Evolutionary conservation across 2,329 filamentous ascomycete genomes (phyloP), one percentile per base, ranked within the genome.

Genomic region (Fusarium metavorans): DNA sequence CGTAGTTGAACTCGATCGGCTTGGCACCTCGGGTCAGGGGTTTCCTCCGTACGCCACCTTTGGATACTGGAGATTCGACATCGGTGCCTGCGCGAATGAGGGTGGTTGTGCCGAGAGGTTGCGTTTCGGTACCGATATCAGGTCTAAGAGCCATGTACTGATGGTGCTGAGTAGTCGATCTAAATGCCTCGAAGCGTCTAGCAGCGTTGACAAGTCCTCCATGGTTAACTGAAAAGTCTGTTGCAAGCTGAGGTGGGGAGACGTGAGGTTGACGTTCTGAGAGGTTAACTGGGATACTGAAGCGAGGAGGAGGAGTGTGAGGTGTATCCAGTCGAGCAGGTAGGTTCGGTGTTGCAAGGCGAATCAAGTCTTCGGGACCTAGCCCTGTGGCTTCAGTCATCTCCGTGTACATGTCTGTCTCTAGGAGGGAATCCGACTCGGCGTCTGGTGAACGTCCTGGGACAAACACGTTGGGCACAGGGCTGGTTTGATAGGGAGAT

Each of bases 271-370:
- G 66, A 32, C 57, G 45, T 25, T 75, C 70, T 23, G 70, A 32
- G 32, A 73, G 37, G 39, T 43, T 63, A 41, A 66, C 39, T 5
- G 74, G 74, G 10, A 70, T 32, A 43, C 61, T 68, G 10, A 71
- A 60, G 10, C 43, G 70, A 34, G 59, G 61, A 30, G 70, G 67
- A 6, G 75, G 75, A 18, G 77, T 75, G 30, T 71, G 74, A 56
- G 77, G 76, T 4, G 74, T 79, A 50, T 77, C 73, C 35, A 79
- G 65, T 32, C 76, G 76, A 37, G 75, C 67, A 50, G 77, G 77
- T 39, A 79, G 59, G 16, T 74, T 73, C 32, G 77, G 77, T 20
- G 76, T 79, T 34, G 77, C 68, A 6, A 79, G 73, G 35, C 77
- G 77, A 59, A 79, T 76, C 30, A 79, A 56, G 30, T 77, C 75